Conservation (phyloP, 371 early-diverging fungal genomes). For the Mucor piriformis region DNA sequence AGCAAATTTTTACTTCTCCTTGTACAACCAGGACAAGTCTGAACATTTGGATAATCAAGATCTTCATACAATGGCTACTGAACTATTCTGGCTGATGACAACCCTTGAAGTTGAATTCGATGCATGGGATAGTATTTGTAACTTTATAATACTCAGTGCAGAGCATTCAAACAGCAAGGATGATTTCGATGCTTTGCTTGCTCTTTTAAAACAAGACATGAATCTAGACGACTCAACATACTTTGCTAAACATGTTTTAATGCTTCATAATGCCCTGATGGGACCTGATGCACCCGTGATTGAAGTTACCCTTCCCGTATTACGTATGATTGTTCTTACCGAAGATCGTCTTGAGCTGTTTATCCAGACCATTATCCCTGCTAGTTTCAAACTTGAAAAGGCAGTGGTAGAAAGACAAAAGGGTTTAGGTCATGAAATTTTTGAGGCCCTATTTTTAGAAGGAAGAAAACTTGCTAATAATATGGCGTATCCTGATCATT, state of each 20-base stretch:
- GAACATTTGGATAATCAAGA: slow-evolving; percentile 72
- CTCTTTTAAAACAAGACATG: neutral
- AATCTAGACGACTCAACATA: slow-evolving; percentile 2
- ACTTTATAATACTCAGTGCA: slow-evolving; percentile 59
- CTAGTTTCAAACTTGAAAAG: slow-evolving; percentile 61
- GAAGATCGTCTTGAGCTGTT: slow-evolving; percentile 70
- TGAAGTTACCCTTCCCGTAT: slow-evolving; percentile 37
- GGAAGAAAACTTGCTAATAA: slow-evolving; percentile 43
- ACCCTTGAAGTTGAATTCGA: slow-evolving; percentile 49
- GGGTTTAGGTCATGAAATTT: slow-evolving; percentile 47
- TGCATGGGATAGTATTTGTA: slow-evolving; percentile 62
- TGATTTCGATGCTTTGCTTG: neutral
- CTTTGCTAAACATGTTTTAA: neutral
- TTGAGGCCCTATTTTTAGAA: slow-evolving; percentile 46
- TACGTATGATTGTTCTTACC: slow-evolving; percentile 68
- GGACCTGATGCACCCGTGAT: slow-evolving; percentile 15
- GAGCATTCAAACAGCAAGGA: slow-evolving; percentile 51
- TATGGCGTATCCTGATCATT: neutral
- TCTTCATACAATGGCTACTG: slow-evolving; percentile 80
- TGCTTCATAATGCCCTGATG: neutral
- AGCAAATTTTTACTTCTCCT: slow-evolving; percentile 78
- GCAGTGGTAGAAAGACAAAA: slow-evolving; percentile 41
- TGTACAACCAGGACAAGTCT: slow-evolving; percentile 77
- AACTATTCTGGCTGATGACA: slow-evolving; percentile 72
- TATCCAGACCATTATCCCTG: slow-evolving; percentile 56